Percentiles rank a stretch among this genome's conserved stretches.
Evolutionary conservation across 192 early-diverging fungal genomes (phyloP).

Genomic region (Jimgerdemannia lactiflua): DNA sequence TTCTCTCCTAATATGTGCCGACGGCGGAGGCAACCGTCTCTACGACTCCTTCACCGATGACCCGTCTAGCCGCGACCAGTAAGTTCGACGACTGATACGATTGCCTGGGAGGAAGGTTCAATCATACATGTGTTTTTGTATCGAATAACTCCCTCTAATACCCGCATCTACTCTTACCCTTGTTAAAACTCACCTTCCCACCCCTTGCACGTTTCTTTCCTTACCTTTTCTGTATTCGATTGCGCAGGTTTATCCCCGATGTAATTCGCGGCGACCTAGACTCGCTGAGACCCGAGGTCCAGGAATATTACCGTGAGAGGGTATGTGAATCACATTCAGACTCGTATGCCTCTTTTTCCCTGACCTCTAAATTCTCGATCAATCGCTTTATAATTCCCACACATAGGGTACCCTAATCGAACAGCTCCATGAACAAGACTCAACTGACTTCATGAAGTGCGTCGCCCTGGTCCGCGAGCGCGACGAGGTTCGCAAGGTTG

Average conservation of each 20-base stretch:
- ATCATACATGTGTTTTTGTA: too few relatives aligned
- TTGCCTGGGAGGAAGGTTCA: too few relatives aligned
- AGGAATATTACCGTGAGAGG: constrained; percentile 60
- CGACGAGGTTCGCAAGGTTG: constrained; percentile 17
- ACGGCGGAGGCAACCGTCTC: constrained; percentile 89
- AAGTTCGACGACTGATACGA: background rate
- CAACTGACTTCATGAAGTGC: constrained; percentile 93
- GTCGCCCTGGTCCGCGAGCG: constrained; percentile 42
- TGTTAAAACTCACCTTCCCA: background rate
- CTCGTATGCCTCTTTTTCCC: constrained; percentile 2
- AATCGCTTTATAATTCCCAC: background rate
- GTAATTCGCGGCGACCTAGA: constrained; percentile 86
- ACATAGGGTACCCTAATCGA: constrained; percentile 49
- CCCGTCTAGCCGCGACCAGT: constrained; percentile 15
- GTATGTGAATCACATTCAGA: constrained; percentile 19
- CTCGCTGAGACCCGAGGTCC: constrained; percentile 62
- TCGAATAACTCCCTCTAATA: background rate
- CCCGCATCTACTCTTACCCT: background rate
- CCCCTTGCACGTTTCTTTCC: background rate
- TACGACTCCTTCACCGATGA: constrained; percentile 60
- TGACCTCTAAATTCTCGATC: background rate
- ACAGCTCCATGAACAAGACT: constrained; percentile 42
- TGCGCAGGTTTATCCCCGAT: constrained; percentile 67
- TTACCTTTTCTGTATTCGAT: background rate
- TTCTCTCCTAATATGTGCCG: constrained; percentile 66